These are phyloP conservation scores for Canavalia gladiata DNA, from an alignment of 306 rosid genomes.

Conservation along the genomic window DNA sequence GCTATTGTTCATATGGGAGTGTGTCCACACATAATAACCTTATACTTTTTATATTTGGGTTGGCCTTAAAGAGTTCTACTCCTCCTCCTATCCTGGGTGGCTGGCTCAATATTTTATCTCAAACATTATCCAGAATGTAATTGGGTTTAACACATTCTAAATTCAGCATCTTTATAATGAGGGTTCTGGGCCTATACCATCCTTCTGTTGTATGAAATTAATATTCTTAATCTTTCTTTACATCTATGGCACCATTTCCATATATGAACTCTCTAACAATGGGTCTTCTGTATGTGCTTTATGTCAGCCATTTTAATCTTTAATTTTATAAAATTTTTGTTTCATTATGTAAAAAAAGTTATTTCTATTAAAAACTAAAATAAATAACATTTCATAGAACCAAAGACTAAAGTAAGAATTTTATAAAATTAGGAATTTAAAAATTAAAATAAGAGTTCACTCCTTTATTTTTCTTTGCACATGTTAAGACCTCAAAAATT, in stretches of 20 bases:
- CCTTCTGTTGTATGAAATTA: neutral
- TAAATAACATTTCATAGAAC: no score
- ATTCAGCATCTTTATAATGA: neutral
- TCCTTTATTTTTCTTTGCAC: constrained; percentile 4
- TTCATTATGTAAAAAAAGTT: no score
- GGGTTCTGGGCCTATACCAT: neutral
- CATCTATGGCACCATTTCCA: neutral
- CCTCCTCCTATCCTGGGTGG: neutral
- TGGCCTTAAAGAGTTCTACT: neutral
- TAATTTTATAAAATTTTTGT: no score
- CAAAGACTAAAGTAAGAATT: neutral
- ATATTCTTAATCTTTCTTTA: neutral
- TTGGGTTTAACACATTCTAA: neutral
- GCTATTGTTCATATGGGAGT: neutral
- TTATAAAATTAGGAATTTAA: neutral
- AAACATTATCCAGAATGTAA: neutral
- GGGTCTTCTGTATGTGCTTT: neutral
- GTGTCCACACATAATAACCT: neutral
- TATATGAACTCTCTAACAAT: neutral
- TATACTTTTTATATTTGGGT: neutral
- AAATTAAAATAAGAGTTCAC: neutral
- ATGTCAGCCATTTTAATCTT: no score
- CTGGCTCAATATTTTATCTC: neutral
- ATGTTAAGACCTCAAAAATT: neutral
- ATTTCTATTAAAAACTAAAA: no score